Evolutionary conservation across 805 yeast species (phyloP).

Genomic region (Kodamaea jinghongensis): DNA sequence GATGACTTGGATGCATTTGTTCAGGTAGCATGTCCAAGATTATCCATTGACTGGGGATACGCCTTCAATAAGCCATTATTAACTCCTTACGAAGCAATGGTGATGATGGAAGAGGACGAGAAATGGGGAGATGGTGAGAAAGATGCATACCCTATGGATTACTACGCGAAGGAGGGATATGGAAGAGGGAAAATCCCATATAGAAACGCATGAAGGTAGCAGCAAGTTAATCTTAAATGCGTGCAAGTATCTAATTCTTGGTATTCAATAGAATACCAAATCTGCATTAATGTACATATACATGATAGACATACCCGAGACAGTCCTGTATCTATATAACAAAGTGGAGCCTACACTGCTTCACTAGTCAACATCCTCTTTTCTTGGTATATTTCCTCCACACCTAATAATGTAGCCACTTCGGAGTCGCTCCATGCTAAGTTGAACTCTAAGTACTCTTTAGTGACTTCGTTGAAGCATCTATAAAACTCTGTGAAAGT

Average conservation of each 20-base stretch:
- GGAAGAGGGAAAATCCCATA: conserved; percentile 80
- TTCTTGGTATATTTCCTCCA: conserved; percentile 41
- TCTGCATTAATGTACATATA: too few relatives aligned
- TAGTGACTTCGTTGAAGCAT: conserved; percentile 35
- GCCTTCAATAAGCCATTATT: conserved; percentile 89
- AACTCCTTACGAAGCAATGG: conserved; percentile 97
- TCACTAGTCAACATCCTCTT: conserved; percentile 7
- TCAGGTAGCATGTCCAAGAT: conserved; percentile 95
- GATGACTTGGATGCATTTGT: conserved; percentile 93
- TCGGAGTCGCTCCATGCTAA: conserved; percentile 58
- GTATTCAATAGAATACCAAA: too few relatives aligned
- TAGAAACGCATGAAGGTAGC: neutral
- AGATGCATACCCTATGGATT: conserved; percentile 90
- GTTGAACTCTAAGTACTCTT: conserved; percentile 33
- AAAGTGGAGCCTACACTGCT: too few relatives aligned
- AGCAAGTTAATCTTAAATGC: too few relatives aligned
- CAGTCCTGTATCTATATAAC: too few relatives aligned
- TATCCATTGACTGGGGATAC: conserved; percentile 98
- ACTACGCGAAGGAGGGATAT: conserved; percentile 84
- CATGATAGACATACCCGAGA: too few relatives aligned
- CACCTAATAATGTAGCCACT: conserved; percentile 68
- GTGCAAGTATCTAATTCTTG: too few relatives aligned
- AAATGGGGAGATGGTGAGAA: conserved; percentile 47
- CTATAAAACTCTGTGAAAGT: conserved; percentile 49
- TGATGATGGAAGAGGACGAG: conserved; percentile 69